Evolutionary conservation across 257 asterid genomes (phyloP), one percentile per base, ranked within the genome.

Genomic region (Nicotiana knightiana): DNA sequence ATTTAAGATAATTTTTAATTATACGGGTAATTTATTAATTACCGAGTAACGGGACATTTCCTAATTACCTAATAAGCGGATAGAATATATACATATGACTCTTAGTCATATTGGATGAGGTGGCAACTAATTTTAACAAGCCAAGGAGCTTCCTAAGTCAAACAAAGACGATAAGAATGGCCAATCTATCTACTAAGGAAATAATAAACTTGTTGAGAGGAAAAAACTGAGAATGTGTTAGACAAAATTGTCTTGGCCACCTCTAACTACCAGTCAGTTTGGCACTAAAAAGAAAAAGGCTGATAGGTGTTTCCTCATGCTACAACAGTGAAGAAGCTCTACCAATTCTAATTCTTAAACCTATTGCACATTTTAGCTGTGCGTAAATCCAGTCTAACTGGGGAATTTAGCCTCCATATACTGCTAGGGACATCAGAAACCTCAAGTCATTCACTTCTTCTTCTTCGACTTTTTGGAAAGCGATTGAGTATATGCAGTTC

Each of bases 401-500:
- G 24, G 82, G 54, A 39, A 55, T 32, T 66, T 82, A 46, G 79
- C 48, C 85, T 68, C 71, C 18, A 21, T 54, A 67, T 57, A 33
- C 21, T 33, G 62, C 10, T 70, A 83, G 70, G 24, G 83, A 81
- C 84, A 85, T 81, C 82, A 79, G 76, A 63, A 59, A 18, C 55
- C 57, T 55, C 63, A 71, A 26, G 54, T 63, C 16, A 89, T 90
- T 75, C 90, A 95, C 92, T 93, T 95, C 93, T 94, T 95, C 93
- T 93, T 96, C 97, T 93, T 95, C 15, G 89, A 89, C 86, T 96
- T 75, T 46, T 51, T 90, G 81, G 91, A 48, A 84, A 15, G 83
- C 73, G 97, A 90, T 67, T 88, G 94, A 82, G 94, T 61, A 76
- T 89, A 94, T 2, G 99, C 96, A 78, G 99, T 96, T 65, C 99